Conservation (phyloP, 148 eudicot species). For the Chenopodium album region DNA sequence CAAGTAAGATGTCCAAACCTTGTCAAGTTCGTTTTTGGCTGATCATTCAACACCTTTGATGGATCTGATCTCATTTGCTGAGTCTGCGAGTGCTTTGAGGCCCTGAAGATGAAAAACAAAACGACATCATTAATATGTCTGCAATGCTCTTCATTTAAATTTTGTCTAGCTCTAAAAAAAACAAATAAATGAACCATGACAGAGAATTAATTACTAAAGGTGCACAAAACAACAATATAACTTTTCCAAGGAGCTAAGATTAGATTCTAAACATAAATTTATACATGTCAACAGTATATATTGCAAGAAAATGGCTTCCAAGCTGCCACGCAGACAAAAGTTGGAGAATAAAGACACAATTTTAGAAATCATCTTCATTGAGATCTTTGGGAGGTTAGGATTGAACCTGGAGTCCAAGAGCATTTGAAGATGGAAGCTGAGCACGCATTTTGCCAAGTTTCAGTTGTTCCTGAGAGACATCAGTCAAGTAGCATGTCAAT, state of each 20-base stretch:
- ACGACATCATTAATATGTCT: neutral
- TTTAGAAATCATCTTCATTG: neutral
- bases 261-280: neutral
- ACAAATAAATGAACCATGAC: neutral
- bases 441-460: slow-evolving; percentile 44
- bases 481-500: slow-evolving; percentile 18
- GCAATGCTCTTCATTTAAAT: neutral
- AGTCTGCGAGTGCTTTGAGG: slow-evolving; percentile 42
- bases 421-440: slow-evolving; percentile 37
- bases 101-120: slow-evolving; percentile 29
- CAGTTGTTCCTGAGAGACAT: slow-evolving; percentile 50
- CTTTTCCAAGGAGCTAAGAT: neutral
- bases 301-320: neutral
- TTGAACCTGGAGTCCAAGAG: slow-evolving; percentile 47
- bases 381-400: slow-evolving; percentile 4
- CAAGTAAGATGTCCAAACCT: slow-evolving; percentile 34
- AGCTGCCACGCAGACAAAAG: neutral
- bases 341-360: neutral
- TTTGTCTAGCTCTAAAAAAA: neutral
- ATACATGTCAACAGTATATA: neutral
- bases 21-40: slow-evolving; percentile 25
- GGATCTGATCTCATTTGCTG: slow-evolving; percentile 25
- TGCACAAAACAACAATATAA: neutral
- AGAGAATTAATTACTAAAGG: neutral
- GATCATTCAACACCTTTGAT: slow-evolving; percentile 29